These are phyloP conservation scores for Kodamaea neixiangensis DNA, from an alignment of 805 yeast genomes.

Conservation along the genomic window DNA sequence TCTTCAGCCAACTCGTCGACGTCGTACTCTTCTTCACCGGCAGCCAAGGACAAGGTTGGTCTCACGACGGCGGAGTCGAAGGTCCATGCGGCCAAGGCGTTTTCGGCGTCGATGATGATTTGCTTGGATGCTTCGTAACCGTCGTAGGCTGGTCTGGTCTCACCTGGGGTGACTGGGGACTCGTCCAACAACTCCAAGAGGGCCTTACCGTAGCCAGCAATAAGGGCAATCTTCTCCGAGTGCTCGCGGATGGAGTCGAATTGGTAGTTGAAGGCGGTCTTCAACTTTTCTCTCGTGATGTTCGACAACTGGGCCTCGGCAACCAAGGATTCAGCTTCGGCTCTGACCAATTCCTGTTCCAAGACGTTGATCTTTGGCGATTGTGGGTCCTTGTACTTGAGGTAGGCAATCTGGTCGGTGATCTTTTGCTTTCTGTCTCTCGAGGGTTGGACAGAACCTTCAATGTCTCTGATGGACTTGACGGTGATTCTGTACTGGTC, in stretches of 20 bases:
- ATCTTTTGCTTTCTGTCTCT: slow-evolving; percentile 97
- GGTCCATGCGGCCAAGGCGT: slow-evolving; percentile 95
- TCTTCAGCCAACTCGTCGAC: slow-evolving; percentile 46
- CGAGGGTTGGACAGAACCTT: slow-evolving; percentile 96
- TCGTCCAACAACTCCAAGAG: slow-evolving; percentile 93
- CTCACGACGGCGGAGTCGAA: slow-evolving; percentile 92
- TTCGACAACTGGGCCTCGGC: slow-evolving; percentile 99
- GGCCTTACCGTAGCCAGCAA: slow-evolving; percentile 99
- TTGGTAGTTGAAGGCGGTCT: slow-evolving; percentile 96
- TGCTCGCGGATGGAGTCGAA: slow-evolving; percentile 94
- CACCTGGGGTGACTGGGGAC: slow-evolving; percentile 98
- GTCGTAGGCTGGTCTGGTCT: slow-evolving; percentile 96
- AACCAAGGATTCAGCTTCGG: slow-evolving; percentile 97
- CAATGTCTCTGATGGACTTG: slow-evolving; percentile 93
- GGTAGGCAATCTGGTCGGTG: slow-evolving; percentile 95
- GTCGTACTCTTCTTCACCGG: slow-evolving; percentile 42
- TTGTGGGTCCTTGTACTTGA: slow-evolving; percentile 97
- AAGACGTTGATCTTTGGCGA: slow-evolving; percentile 92
- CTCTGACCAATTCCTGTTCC: slow-evolving; percentile 98
- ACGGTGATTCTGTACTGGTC: slow-evolving; percentile 96
- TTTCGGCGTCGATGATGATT: slow-evolving; percentile 95
- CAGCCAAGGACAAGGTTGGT: slow-evolving; percentile 80
- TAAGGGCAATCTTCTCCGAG: slow-evolving; percentile 93
- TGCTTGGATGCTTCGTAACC: slow-evolving; percentile 98
- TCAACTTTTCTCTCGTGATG: slow-evolving; percentile 96